Conservation (phyloP, 306 rosid species). For the barrel medic (Medicago truncatula) region MtrunA17r5.0-ANR NC_053043.1:15239001-15239500, state of each 20-base stretch:
- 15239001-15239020: too few species aligned
- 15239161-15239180: background rate
- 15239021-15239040: background rate
- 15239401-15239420: conserved; percentile 4
- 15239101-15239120: conserved; percentile 21
- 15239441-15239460: conserved; percentile 21
- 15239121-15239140: conserved; percentile 22
- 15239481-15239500: conserved; percentile 35
- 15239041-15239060: conserved; percentile 2
- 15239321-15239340: background rate
- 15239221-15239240: background rate
- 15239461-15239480: background rate
- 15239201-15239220: background rate
- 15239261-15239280: background rate
- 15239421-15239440: too few species aligned
- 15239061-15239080: conserved; percentile 3
- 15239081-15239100: conserved; percentile 39
- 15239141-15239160: background rate
- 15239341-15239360: conserved; percentile 40
- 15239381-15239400: conserved; percentile 30
- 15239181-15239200: conserved; percentile 15
- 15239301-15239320: conserved; percentile 23
- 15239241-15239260: conserved; percentile 31
- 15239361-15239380: conserved; percentile 10
- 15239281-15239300: conserved; percentile 34